Evolutionary conservation across 352 stramenopile species (phyloP).

Genomic region (Globisporangium cederbergense): DNA sequence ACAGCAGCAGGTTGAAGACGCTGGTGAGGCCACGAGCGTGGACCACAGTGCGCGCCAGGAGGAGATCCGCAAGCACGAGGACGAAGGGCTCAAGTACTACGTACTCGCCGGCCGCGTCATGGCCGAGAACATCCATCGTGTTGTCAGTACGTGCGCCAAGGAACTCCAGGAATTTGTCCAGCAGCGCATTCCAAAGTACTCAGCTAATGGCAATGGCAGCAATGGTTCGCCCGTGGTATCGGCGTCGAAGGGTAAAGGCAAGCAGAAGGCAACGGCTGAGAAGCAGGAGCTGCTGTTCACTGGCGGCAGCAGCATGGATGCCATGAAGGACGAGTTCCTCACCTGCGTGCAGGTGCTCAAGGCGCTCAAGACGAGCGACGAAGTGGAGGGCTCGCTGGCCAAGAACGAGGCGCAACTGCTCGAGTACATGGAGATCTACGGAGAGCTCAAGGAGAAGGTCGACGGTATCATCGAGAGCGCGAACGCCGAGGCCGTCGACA

Average conservation of each 20-base stretch:
- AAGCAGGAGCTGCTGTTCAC: constrained; percentile 44
- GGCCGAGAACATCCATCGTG: constrained; percentile 74
- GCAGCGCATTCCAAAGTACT: constrained; percentile 52
- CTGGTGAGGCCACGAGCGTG: neutral
- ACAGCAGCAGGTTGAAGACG: constrained; percentile 14
- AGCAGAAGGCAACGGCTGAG: constrained; percentile 44
- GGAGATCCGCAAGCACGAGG: constrained; percentile 24
- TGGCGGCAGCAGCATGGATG: constrained; percentile 43
- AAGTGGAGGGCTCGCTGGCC: constrained; percentile 16
- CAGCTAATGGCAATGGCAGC: neutral
- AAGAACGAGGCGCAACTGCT: constrained; percentile 53
- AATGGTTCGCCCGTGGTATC: neutral
- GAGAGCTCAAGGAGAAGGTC: constrained; percentile 85
- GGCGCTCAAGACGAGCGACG: constrained; percentile 27
- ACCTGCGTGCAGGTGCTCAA: constrained; percentile 38
- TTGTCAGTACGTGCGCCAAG: constrained; percentile 33
- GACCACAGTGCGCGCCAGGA: constrained; percentile 11
- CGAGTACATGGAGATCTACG: constrained; percentile 83
- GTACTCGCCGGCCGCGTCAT: constrained; percentile 78
- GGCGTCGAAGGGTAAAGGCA: constrained; percentile 61
- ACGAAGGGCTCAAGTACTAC: constrained; percentile 78
- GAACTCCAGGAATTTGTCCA: constrained; percentile 51
- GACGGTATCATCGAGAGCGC: constrained; percentile 66
- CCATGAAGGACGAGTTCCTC: constrained; percentile 57
- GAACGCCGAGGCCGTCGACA: constrained; percentile 20